Base-by-base conservation (phyloP, 176 grass and related monocot genomes). In the Lolium rigidum region DNA sequence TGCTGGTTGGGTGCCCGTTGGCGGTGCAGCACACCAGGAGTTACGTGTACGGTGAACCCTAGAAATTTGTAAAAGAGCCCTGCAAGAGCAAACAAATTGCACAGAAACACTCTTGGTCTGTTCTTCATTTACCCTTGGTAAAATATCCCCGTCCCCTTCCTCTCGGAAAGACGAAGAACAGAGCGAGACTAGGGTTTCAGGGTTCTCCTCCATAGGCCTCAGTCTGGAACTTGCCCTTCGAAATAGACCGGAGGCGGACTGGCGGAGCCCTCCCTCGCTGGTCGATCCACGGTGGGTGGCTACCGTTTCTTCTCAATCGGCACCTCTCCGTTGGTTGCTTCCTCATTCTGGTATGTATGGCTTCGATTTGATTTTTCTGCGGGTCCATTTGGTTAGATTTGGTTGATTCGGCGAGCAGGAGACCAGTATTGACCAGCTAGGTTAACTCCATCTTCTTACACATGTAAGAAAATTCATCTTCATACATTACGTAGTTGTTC, bases 291-390 rank as follows among this genome's bases (percentile, higher is more conserved):
- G 39, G 69, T 5, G 39, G 39, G 69, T 11, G 39, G 39, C 39
- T 11, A 22, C 18, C 39, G n/a, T 72, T 72, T 72, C 69, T 72
- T 72, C 69, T 72, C 69, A 47, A 72, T 47, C 69, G 41, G 20
- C 69, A 21, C 20, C 39, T 47, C 11, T 72, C 10, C 69, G 41
- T 21, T 22, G 9, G 69, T 22, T 47, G 39, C 7, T 72, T 72
- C 69, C 38, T 61, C 21, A 24, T 24, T 61, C 58, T 72, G 69
- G 69, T 72, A 72, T 44, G 41, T 47, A 46, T 12, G 69, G 69
- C 41, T 72, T 72, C 41, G 41, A 46, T 72, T 72, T 46, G 39
- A 2, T 72, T 72, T 70, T 43, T n/a, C 22, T 21, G 20, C 57
- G 57, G 57, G 8, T 10, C 57, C 7, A 59, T 59, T 22, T 21